Evolutionary conservation across 108 stramenopile species (phyloP).

Genomic region (Cyclotella atomus): DNA sequence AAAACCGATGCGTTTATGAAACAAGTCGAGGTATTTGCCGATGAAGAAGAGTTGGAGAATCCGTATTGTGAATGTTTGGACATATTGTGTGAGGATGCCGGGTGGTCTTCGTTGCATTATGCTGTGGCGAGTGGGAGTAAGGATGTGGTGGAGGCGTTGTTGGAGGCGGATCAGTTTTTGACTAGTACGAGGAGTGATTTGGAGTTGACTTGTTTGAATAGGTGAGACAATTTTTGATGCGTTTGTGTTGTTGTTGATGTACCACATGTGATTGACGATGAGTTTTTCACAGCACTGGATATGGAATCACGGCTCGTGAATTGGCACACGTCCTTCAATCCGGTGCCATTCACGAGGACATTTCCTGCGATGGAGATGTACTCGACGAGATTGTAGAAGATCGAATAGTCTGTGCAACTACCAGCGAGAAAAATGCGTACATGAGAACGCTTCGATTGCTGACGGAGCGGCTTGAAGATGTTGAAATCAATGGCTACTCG

Average conservation of each 20-base stretch:
- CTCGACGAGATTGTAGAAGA: constrained; percentile 57
- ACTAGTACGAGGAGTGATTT: constrained; percentile 45
- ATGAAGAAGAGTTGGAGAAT: constrained; percentile 11
- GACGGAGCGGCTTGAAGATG: constrained; percentile 48
- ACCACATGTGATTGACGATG: too few relatives aligned
- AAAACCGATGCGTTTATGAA: not conserved
- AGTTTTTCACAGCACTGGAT: constrained; percentile 24
- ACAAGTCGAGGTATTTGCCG: not conserved
- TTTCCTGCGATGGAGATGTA: constrained; percentile 66
- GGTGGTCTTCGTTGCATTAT: constrained; percentile 84
- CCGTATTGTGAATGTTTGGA: constrained; percentile 35
- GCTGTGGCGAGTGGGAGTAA: constrained; percentile 68
- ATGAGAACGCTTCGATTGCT: constrained; percentile 47
- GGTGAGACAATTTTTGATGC: constrained; percentile 36
- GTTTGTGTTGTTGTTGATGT: constrained; percentile 14
- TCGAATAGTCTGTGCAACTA: constrained; percentile 41
- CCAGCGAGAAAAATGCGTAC: constrained; percentile 45
- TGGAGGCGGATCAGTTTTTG: constrained; percentile 54
- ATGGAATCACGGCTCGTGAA: constrained; percentile 65
- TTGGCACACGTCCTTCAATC: constrained; percentile 50
- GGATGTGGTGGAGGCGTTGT: constrained; percentile 63
- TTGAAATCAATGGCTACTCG: constrained; percentile 66
- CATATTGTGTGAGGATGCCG: constrained; percentile 70
- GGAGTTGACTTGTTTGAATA: constrained; percentile 59
- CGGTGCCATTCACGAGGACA: constrained; percentile 47